A percentile compares a stretch with the other conserved stretches of the same genome.
Evolutionary conservation across 108 stramenopile species (phyloP).

Genomic region (Fistulifera pelliculosa): DNA sequence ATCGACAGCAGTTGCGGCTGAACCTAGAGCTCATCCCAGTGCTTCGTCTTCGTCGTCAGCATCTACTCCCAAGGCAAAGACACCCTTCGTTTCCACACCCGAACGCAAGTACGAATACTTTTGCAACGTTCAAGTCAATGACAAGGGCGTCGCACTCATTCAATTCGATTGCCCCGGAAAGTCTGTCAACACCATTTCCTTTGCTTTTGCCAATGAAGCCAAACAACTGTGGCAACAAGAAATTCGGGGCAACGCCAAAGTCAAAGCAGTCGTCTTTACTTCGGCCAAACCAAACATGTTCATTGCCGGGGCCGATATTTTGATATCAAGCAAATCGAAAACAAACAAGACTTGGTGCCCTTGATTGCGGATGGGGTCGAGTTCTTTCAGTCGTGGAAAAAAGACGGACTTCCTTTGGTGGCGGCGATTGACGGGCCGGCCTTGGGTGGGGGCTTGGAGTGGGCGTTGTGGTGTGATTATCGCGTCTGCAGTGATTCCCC

Average conservation of each 20-base stretch:
- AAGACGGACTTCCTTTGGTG: constrained; percentile 83
- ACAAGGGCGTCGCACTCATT: constrained; percentile 77
- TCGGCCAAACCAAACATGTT: constrained; percentile 94
- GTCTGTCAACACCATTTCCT: constrained; percentile 91
- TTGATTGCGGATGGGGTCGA: constrained; percentile 75
- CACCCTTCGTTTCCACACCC: constrained; percentile 46
- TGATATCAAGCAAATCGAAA: constrained; percentile 72
- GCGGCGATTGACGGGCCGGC: constrained; percentile 95
- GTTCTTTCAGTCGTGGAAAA: constrained; percentile 71
- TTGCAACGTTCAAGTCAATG: constrained; percentile 70
- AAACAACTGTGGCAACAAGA: constrained; percentile 71
- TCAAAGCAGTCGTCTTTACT: constrained; percentile 94
- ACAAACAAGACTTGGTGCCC: constrained; percentile 71
- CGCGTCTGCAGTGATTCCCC: constrained; percentile 86
- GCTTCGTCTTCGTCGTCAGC: no score
- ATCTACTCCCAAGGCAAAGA: background rate
- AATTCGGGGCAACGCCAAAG: constrained; percentile 39
- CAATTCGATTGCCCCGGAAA: constrained; percentile 87
- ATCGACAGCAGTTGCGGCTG: background rate
- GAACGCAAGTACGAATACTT: constrained; percentile 80
- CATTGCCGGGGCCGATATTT: constrained; percentile 99
- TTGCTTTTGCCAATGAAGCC: constrained; percentile 79
- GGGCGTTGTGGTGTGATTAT: constrained; percentile 99
- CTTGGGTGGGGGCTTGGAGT: constrained; percentile 97
- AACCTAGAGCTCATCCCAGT: no score